Evolutionary conservation across 2,329 filamentous ascomycete species (phyloP).

Genomic region (Aspergillaceae sp.): DNA sequence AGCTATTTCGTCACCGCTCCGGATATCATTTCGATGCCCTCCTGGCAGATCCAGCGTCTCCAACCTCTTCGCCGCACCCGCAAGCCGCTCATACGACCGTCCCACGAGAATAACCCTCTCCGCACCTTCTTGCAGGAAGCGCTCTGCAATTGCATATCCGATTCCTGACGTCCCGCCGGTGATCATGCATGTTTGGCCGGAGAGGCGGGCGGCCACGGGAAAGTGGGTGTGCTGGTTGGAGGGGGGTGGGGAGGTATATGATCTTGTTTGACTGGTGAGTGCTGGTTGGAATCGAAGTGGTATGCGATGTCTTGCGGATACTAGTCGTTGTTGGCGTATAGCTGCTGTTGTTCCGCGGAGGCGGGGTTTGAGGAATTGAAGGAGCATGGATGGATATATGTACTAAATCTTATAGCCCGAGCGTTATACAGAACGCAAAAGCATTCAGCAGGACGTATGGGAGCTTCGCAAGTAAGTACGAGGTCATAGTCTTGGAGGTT

Average conservation of each 20-base stretch:
- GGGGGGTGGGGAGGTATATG: too few species aligned
- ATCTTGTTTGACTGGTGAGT: too few species aligned
- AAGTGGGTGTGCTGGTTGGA: slow-evolving; percentile 2
- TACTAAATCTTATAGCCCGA: too few species aligned
- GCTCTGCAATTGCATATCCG: slow-evolving; percentile 56
- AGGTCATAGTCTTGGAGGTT: too few species aligned
- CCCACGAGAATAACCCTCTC: slow-evolving; percentile 52
- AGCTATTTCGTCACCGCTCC: slow-evolving; percentile 6
- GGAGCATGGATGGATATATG: background rate
- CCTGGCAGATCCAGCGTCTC: slow-evolving; percentile 4
- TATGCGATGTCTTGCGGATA: too few species aligned
- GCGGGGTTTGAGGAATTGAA: background rate
- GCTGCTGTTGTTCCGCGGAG: background rate
- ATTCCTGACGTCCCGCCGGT: slow-evolving; percentile 66
- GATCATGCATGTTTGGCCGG: slow-evolving; percentile 43
- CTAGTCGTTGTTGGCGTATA: background rate
- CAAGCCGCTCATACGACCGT: slow-evolving; percentile 43
- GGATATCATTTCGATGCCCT: background rate
- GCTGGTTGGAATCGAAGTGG: too few species aligned
- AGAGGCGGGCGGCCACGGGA: slow-evolving; percentile 17
- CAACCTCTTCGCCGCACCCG: slow-evolving; percentile 25
- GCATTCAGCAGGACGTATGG: background rate
- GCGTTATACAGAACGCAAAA: too few species aligned
- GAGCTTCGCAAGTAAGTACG: too few species aligned
- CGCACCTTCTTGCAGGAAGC: slow-evolving; percentile 57